phyloP scores from a whole-genome alignment of 345 rosid genomes.

The Syzygium aromaticum region DNA sequence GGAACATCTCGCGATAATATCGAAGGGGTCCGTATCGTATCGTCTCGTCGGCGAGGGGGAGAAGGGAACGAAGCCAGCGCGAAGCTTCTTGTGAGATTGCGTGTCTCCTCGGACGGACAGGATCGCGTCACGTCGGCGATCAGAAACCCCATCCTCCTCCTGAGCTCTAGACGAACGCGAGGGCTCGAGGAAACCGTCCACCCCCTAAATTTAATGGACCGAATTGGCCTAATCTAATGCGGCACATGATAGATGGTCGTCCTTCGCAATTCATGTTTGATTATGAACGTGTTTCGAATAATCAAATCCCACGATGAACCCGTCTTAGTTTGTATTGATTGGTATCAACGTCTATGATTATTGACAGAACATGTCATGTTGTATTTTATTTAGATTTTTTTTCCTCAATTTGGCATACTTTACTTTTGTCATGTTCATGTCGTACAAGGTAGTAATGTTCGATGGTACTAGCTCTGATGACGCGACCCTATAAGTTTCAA shows the following conservation, averaged over 20 bases:
- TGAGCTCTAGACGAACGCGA: neutral
- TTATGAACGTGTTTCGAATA: too few species aligned
- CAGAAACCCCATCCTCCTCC: neutral
- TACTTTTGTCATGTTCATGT: neutral
- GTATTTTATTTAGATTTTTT: too few species aligned
- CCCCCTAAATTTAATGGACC: neutral
- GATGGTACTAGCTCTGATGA: too few species aligned
- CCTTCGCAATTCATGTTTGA: neutral
- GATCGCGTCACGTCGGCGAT: neutral
- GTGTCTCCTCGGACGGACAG: neutral
- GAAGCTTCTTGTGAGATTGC: constrained; percentile 14
- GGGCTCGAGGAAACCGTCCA: neutral
- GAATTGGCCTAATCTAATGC: neutral
- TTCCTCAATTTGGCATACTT: neutral
- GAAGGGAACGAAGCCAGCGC: constrained; percentile 10
- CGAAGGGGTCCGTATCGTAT: neutral
- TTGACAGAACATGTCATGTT: too few species aligned
- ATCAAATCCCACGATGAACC: too few species aligned
- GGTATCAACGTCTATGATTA: too few species aligned
- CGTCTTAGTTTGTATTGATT: too few species aligned
- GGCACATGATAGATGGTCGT: neutral
- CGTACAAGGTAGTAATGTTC: too few species aligned
- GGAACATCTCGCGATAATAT: neutral
- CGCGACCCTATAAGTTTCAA: too few species aligned
- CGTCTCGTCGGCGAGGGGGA: too few species aligned